Percentiles rank a stretch among this genome's conserved stretches.
These are phyloP conservation scores for Hygrophorus pudorinus DNA, from an alignment of 768 basidiomycete species.

Conservation along the genomic window DNA sequence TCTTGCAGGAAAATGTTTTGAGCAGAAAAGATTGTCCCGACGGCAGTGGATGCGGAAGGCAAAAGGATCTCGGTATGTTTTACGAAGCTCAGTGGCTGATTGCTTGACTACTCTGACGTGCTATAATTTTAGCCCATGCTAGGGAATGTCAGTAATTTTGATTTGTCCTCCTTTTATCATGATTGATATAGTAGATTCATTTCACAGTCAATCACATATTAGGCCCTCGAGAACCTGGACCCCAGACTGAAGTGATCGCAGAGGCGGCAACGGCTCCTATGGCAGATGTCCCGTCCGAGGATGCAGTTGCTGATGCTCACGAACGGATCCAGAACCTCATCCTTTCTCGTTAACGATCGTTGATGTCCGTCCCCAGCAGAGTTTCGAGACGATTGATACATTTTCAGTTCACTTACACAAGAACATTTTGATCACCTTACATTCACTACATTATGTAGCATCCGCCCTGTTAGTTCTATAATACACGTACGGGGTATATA, in stretches of 20 bases:
- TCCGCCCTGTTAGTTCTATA: too few species aligned
- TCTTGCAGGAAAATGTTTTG: constrained; percentile 43
- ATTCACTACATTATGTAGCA: too few species aligned
- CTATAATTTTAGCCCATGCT: constrained; percentile 44
- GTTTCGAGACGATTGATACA: too few species aligned
- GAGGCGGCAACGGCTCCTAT: neutral
- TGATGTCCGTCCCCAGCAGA: too few species aligned
- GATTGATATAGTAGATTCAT: constrained; percentile 2
- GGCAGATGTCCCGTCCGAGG: neutral
- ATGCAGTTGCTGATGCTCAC: too few species aligned
- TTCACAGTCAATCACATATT: constrained; percentile 35
- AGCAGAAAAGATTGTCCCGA: constrained; percentile 61
- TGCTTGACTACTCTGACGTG: constrained; percentile 3
- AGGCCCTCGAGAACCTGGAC: constrained; percentile 10
- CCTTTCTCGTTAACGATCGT: too few species aligned
- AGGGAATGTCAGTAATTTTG: constrained; percentile 52
- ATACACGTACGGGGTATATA: too few species aligned
- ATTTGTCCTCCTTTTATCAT: constrained; percentile 2
- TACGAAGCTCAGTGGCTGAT: neutral
- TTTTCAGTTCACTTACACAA: too few species aligned
- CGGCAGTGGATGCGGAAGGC: constrained; percentile 46
- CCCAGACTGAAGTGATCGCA: neutral
- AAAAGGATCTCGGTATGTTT: constrained; percentile 56
- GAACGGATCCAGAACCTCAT: too few species aligned
- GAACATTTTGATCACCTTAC: too few species aligned